These are phyloP conservation scores for Rhizopogon rudus DNA, from an alignment of 768 basidiomycete genomes.

Conservation along the genomic window DNA sequence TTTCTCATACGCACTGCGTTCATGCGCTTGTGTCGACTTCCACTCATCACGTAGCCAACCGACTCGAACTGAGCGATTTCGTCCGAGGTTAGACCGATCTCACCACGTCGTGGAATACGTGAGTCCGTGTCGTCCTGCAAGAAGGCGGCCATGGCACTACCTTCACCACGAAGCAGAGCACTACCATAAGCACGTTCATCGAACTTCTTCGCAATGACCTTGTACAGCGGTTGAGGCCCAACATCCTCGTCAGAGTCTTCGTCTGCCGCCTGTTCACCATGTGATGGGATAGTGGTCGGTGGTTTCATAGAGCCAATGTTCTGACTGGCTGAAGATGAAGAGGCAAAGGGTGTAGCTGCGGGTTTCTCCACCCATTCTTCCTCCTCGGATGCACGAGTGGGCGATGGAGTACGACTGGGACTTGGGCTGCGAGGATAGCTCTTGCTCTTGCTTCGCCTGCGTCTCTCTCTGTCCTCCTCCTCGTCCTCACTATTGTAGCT, in stretches of 20 bases:
- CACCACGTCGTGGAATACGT: constrained; percentile 97
- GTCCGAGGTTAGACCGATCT: constrained; percentile 88
- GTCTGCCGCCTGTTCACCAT: constrained; percentile 18
- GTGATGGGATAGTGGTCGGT: constrained; percentile 14
- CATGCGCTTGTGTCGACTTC: constrained; percentile 92
- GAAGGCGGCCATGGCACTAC: constrained; percentile 97
- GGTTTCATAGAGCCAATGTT: constrained; percentile 19
- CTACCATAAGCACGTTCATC: constrained; percentile 89
- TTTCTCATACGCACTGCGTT: constrained; percentile 98
- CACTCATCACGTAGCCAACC: constrained; percentile 98
- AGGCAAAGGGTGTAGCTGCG: constrained; percentile 22
- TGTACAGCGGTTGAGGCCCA: constrained; percentile 69
- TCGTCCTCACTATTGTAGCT: constrained; percentile 32
- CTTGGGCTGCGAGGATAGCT: constrained; percentile 30
- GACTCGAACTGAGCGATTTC: constrained; percentile 85
- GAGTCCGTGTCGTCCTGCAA: constrained; percentile 75
- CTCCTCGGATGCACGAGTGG: constrained; percentile 31
- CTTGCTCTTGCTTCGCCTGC: constrained; percentile 26
- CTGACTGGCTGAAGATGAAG: constrained; percentile 9
- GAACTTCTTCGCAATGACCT: constrained; percentile 43
- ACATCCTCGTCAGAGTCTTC: constrained; percentile 62
- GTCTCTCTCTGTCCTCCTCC: constrained; percentile 32
- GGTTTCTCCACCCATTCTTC: constrained; percentile 68
- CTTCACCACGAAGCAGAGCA: constrained; percentile 90
- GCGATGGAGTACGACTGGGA: constrained; percentile 28